Base-by-base conservation (phyloP, 2,329 filamentous ascomycete genomes). In the Paraphoma sp. region DNA sequence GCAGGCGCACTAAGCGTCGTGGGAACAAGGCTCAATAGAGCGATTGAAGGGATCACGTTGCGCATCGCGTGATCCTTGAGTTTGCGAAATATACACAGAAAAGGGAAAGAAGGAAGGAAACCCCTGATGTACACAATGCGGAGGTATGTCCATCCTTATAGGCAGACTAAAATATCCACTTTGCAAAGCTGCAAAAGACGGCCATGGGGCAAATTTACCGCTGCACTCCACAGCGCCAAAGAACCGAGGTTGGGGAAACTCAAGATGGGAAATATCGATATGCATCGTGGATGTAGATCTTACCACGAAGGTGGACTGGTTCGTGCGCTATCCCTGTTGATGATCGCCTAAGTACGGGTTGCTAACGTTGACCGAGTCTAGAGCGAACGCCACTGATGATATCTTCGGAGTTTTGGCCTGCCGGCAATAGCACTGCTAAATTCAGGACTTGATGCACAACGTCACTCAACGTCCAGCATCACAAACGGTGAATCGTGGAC, bases 1-100 rank as follows among this genome's bases (percentile, higher is more conserved):
- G 47, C 51, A 33, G 56, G 56, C 6, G 56, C 56, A 47, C 57
- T 47, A 6, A 57, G n/a, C 3, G 30, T 33, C 4, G 49, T 6
- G 16, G 49, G 43, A 12, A 51, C 6, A 14, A 46, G 9, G 33
- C 49, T 51, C 49, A 51, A 17, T 8, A 51, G 49, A 38, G 49
- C 49, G 17, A 51, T 17, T 8, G 49, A 45, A 11, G 49, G 18
- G 6, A 46, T 6, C 7, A 11, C 18, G 31, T 29, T 29, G 38
- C 31, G 49, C 49, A 51, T 51, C 12, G 17, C 45, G 30, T 29
- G 44, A 28, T n/a, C 14, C 14, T n/a, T 6, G 9, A 46, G 44
- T 30, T 31, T 11, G 14, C 18, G 44, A 46, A 16, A 3, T 3
- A 30, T 31, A 12, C 31, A n/a, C 40, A 42, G 40, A 30, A 14